Percentiles rank a stretch among this genome's conserved stretches.
Evolutionary conservation across 2,329 filamentous ascomycete species (phyloP).

Genomic region (Sclerotinia minor): DNA sequence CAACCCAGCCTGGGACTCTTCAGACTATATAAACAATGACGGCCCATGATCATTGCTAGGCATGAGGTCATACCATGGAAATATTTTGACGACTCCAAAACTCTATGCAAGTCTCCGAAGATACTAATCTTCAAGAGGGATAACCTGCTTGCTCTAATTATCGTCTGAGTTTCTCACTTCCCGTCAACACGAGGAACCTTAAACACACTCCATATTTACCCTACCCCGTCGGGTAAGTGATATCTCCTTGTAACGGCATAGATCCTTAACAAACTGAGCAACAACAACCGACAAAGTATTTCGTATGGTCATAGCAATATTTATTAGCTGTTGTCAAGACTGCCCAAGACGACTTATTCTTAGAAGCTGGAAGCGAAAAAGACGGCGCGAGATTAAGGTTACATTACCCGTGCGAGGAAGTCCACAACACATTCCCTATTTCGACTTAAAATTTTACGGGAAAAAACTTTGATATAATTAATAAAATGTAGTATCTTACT

Average conservation of each 20-base stretch:
- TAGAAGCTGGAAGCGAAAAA: too few relatives aligned
- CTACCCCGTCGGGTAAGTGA: neutral
- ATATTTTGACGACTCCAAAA: too few relatives aligned
- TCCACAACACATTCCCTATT: too few relatives aligned
- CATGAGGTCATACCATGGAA: neutral
- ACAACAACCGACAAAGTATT: neutral
- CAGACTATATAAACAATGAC: neutral
- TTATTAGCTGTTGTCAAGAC: neutral
- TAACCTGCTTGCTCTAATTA: too few relatives aligned
- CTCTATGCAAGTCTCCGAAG: too few relatives aligned
- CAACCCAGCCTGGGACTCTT: neutral
- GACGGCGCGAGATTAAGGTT: neutral
- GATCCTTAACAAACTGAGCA: neutral
- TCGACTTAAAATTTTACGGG: too few relatives aligned
- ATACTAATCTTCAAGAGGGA: too few relatives aligned
- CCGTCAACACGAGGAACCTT: too few relatives aligned
- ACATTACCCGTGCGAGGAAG: neutral
- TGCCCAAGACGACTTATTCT: neutral
- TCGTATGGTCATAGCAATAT: neutral
- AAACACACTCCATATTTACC: too few relatives aligned
- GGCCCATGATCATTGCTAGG: neutral
- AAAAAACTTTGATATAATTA: too few relatives aligned
- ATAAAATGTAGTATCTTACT: too few relatives aligned
- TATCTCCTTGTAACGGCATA: neutral
- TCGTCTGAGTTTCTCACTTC: too few relatives aligned